Evolutionary conservation across 2,329 filamentous ascomycete species (phyloP), one percentile per base, ranked within the genome.

Genomic region (Penicillium capsulatum): DNA sequence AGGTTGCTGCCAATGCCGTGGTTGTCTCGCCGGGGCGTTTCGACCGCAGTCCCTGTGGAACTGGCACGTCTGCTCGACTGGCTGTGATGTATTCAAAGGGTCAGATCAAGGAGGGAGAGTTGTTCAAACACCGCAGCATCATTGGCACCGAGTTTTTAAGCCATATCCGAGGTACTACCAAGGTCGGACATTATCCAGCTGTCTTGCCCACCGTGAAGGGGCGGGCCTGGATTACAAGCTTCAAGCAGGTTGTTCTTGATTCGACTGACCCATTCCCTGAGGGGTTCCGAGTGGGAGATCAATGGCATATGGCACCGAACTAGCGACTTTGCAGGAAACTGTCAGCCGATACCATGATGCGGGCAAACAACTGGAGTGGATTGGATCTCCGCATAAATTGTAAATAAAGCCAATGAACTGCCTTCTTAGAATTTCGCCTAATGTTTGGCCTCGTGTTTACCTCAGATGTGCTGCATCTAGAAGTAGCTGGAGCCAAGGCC

Each of bases 41-140:
- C 17, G 71, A 74, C 44, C 50, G 69, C 13, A 71, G 69, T 41
- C 70, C 69, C 1, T 72, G 69, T 34, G 71, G 71, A 6, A 72
- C 67, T 1, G 70, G 70, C 2, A 72, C 65, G 0, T 68, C 58
- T 42, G 68, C 70, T 2, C 56, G 70, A 9, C 54, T 73, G 45
- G 70, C 70, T 0, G 58, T 71, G 1, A 39, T 74, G 15, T 65
- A 73, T 50, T 66, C 66, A 1, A 58, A 63, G 13, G 68, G 68
- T 1, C 46, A 64, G 30, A 46, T 73, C 3, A 41, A 56, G 1
- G 60, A 61, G 1, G 64, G 57, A 0, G 62, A 73, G 34, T 50
- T 37, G 0, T 67, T 72, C 38, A 53, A 48, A 3, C 65, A 71
- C 45, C 54, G 51, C 6, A 71, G 69, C 38, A 65, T 73, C 26